Base-by-base conservation (phyloP, 2,329 filamentous ascomycete species). In the Fusarium sp. region DNA sequence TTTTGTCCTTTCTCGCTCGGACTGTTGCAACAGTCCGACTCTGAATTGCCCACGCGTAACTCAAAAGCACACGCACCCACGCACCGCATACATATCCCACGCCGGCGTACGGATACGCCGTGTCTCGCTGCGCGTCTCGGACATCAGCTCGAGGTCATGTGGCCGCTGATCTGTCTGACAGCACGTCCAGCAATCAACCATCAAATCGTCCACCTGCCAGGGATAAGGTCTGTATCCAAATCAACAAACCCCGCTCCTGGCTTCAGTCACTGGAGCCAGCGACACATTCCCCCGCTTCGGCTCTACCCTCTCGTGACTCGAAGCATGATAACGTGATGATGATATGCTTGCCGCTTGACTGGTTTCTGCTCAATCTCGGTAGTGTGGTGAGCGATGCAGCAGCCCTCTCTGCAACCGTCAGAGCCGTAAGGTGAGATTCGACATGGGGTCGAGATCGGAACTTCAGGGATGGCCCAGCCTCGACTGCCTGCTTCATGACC, bases 61-160 rank as follows among this genome's bases (percentile, higher is more conserved):
- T 33, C 11, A 43, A 66, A 60, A 60, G 38, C 52, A 38, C 57
- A 73, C 63, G 45, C 60, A 61, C 63, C 37, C 68, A 52, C 64
- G 50, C 52, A 33, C 12, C 8, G 30, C 52, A 56, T 12, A 20
- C 40, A 12, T 35, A 33, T 54, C 35, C n/a, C 32, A 45, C 57
- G 25, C n/a, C 47, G 47, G 61, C 47, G 32, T 32, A 43, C 40
- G 52, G 35, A 27, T 64, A 30, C 50, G 27, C 50, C 50, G n/a
- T 54, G 50, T 54, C 50, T 52, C 59, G 57, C 60, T 69, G 61
- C 65, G 64, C 67, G 58, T 73, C 66, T 63, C 63, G 33, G 52
- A 70, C 73, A 77, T 74, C 59, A 72, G 45, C 52, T 52, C 45
- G 30, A 63, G 62, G 62, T 77, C 75, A 77, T 77, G 75, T 76